phyloP scores from a whole-genome alignment of 2,329 filamentous ascomycete species.

The Verticillium klebahnii region DNA sequence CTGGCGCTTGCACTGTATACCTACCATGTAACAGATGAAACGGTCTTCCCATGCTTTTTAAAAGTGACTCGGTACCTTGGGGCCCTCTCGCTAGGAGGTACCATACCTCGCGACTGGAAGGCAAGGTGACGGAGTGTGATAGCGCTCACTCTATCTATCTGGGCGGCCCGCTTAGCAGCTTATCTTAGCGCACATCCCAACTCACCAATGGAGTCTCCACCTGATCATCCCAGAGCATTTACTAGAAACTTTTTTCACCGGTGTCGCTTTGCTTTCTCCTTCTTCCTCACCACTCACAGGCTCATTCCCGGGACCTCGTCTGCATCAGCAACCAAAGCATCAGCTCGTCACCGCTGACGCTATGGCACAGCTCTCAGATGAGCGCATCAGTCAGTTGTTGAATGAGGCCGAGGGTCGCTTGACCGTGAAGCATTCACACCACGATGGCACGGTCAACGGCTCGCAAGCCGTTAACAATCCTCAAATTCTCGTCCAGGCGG shows the following conservation, averaged over 20 bases:
- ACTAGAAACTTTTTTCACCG: not conserved
- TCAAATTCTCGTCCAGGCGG: not conserved
- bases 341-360: not conserved
- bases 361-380: conserved; percentile 14
- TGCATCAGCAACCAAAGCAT: not conserved
- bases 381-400: conserved; percentile 10
- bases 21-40: not conserved
- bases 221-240: not conserved
- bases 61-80: too few species aligned
- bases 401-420: conserved; percentile 12
- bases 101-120: too few species aligned
- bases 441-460: conserved; percentile 1
- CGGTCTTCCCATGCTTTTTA: too few species aligned
- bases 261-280: not conserved
- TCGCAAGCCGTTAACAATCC: not conserved
- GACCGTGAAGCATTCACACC: conserved; percentile 3
- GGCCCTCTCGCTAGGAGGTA: too few species aligned
- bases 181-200: not conserved
- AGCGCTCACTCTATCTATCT: not conserved
- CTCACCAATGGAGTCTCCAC: not conserved
- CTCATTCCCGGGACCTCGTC: not conserved
- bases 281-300: not conserved
- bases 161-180: not conserved
- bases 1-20: not conserved
- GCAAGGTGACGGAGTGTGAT: too few species aligned